Base-by-base conservation (phyloP, 139 green algal genomes). In the Chlorella sp. region DNA sequence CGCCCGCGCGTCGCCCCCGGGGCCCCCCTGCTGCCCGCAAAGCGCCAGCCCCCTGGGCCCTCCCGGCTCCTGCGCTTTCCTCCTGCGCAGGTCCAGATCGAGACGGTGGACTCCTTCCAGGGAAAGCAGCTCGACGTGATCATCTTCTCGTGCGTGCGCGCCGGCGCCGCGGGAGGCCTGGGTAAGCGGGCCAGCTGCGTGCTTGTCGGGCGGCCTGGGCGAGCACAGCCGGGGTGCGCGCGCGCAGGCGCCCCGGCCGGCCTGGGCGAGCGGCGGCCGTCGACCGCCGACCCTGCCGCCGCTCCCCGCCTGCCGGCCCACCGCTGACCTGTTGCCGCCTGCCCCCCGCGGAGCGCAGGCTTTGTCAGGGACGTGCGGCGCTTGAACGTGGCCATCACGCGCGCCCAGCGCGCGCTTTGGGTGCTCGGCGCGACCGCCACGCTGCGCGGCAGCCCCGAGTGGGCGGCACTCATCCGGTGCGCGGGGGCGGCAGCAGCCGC, bases 31-130 rank as follows among this genome's bases (percentile, higher is more conserved):
- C n/a, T n/a, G n/a, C n/a, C n/a, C n/a, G n/a, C n/a, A n/a, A n/a
- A n/a, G n/a, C n/a, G n/a, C n/a, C n/a, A n/a, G n/a, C n/a, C n/a
- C n/a, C n/a, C n/a, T n/a, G n/a, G n/a, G n/a, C n/a, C n/a, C n/a
- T n/a, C n/a, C n/a, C n/a, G n/a, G n/a, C n/a, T n/a, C n/a, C n/a
- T n/a, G n/a, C n/a, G n/a, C n/a, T n/a, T n/a, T n/a, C n/a, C 27
- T 29, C 8, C 31, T 21, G 19, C 33, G 42, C 77, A 90, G 74
- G 87, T 98, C 40, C 80, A 84, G 14, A 94, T 98, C 12, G 89
- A 95, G 73, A 98, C 94, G 23, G 91, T 98, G 65, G 95, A 98
- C 79, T 85, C 72, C 14, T 98, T 97, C 79, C 94, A 98, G 85
- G 93, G 93, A 63, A 91, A 93, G 82, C 93, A 98, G 88, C 67